These are phyloP conservation scores for Penicillium robsamsonii DNA, from an alignment of 495 filamentous ascomycete species.

Conservation along the genomic window DNA sequence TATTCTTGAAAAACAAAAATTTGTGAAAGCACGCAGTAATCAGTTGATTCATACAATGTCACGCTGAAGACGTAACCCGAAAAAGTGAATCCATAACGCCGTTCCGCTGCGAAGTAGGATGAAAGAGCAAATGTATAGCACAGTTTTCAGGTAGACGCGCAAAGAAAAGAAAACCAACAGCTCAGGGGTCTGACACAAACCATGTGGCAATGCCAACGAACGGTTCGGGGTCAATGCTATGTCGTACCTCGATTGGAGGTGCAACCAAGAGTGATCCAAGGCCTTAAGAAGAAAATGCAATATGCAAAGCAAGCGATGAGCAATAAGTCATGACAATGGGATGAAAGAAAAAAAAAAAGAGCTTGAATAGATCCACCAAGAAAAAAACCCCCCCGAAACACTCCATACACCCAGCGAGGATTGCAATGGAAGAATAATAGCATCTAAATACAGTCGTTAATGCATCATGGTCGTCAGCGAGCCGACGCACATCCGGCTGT, in stretches of 20 bases:
- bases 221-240: slow-evolving; percentile 4
- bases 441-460: slow-evolving; percentile 37
- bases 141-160: slow-evolving; percentile 13
- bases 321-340: slow-evolving; percentile 11
- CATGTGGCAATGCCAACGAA: slow-evolving; percentile 8
- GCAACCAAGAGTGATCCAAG: slow-evolving; percentile 9
- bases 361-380: slow-evolving; percentile 20
- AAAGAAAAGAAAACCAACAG: background rate
- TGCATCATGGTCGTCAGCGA: slow-evolving; percentile 42
- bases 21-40: slow-evolving; percentile 4
- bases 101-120: slow-evolving; percentile 26
- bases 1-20: background rate
- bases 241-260: background rate
- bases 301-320: slow-evolving; percentile 24
- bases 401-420: slow-evolving; percentile 30
- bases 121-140: slow-evolving; percentile 21
- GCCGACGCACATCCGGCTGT: slow-evolving; percentile 30
- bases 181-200: slow-evolving; percentile 14
- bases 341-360: slow-evolving; percentile 12
- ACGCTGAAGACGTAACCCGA: slow-evolving; percentile 6
- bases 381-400: slow-evolving; percentile 20
- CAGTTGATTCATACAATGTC: slow-evolving; percentile 5
- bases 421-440: slow-evolving; percentile 20
- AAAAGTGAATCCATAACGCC: slow-evolving; percentile 25
- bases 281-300: slow-evolving; percentile 14